Conservation (phyloP, 352 stramenopile species). For the Thalassiosira sp. region DNA sequence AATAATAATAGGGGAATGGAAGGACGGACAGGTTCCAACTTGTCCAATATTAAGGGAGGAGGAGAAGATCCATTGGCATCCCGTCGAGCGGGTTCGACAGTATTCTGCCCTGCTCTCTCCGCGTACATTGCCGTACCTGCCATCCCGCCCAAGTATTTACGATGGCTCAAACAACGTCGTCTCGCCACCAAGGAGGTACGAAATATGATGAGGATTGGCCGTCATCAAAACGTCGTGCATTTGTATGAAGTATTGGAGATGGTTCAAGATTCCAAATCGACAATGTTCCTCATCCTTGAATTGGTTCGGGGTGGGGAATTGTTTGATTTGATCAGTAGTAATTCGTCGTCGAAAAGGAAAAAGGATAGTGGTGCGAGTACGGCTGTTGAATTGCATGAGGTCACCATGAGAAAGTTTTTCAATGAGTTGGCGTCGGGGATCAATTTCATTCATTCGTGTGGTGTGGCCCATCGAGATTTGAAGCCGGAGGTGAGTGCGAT, state of each 20-base stretch:
- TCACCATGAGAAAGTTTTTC: constrained; percentile 95
- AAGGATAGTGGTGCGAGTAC: neutral
- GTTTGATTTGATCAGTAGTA: constrained; percentile 99
- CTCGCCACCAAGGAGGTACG: constrained; percentile 93
- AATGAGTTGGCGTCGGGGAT: constrained; percentile 96
- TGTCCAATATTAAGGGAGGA: neutral
- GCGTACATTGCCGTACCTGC: constrained; percentile 86
- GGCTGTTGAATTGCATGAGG: constrained; percentile 64
- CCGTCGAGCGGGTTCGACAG: constrained; percentile 36
- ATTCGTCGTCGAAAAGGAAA: constrained; percentile 73
- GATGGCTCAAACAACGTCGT: constrained; percentile 89
- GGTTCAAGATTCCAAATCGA: constrained; percentile 93
- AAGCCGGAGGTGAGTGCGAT: constrained; percentile 86
- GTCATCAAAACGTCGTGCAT: constrained; percentile 92
- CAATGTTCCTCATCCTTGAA: constrained; percentile 91
- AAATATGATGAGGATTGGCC: constrained; percentile 90
- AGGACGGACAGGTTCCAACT: neutral
- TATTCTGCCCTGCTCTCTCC: constrained; percentile 71
- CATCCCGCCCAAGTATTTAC: constrained; percentile 93
- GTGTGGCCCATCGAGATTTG: constrained; percentile 93
- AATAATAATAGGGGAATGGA: constrained; percentile 3
- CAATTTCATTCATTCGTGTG: constrained; percentile 95
- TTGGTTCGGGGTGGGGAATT: constrained; percentile 88
- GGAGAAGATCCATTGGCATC: constrained; percentile 28
- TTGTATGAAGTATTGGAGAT: constrained; percentile 93